Conservation (phyloP, 176 grass and related monocot species). For the Musa troglodytarum region DNA sequence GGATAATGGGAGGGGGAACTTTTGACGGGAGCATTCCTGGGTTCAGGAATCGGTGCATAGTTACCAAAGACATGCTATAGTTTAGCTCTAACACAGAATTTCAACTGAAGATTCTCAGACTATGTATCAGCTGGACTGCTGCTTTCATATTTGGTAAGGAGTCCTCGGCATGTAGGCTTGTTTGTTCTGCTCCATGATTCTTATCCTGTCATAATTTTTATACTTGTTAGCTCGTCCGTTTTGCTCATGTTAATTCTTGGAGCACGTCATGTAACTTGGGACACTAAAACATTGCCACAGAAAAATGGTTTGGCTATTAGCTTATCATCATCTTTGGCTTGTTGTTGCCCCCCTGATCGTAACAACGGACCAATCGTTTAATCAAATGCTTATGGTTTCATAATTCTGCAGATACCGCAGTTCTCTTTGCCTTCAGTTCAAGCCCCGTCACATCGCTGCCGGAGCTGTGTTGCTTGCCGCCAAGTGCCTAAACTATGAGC, state of each 20-base stretch:
- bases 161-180: conserved; percentile 33
- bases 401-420: conserved; percentile 47
- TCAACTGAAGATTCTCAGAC: conserved; percentile 46
- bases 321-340: not conserved
- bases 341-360: not conserved
- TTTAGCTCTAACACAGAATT: conserved; percentile 43
- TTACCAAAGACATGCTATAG: conserved; percentile 47
- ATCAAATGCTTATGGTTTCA: conserved; percentile 12
- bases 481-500: conserved; percentile 47
- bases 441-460: conserved; percentile 79
- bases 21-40: conserved; percentile 37
- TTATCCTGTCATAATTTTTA: conserved; percentile 18
- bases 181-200: conserved; percentile 20
- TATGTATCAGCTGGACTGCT: conserved; percentile 31
- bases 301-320: conserved; percentile 25
- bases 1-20: conserved; percentile 33
- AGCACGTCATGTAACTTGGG: not conserved
- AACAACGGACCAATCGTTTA: conserved; percentile 5
- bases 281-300: conserved; percentile 7
- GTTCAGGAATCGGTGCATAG: conserved; percentile 39
- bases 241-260: not conserved
- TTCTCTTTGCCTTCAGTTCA: conserved; percentile 94
- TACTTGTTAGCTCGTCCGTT: conserved; percentile 21
- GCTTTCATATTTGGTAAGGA: conserved; percentile 52
- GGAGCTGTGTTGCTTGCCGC: conserved; percentile 79